phyloP scores from a whole-genome alignment of 139 green algal species.

The Ulvella scutata region DNA sequence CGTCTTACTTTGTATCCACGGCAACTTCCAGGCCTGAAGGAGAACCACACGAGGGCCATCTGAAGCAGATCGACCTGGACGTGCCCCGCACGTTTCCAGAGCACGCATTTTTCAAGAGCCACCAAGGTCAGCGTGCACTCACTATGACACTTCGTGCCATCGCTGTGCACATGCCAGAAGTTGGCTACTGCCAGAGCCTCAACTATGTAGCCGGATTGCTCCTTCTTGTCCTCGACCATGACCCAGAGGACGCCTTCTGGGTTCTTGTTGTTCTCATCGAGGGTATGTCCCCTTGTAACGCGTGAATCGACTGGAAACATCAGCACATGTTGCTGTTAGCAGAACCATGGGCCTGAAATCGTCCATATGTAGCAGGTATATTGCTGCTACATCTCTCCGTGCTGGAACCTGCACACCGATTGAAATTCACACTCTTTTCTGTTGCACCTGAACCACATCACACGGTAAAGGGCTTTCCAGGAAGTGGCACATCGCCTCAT shows the following conservation, averaged over 20 bases:
- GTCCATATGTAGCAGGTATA: too few species aligned
- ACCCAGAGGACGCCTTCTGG: slow-evolving; percentile 15
- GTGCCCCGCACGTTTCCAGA: neutral
- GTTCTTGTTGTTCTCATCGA: slow-evolving; percentile 7
- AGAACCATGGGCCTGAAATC: too few species aligned
- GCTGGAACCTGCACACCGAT: too few species aligned
- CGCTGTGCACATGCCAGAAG: neutral
- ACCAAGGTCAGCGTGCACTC: neutral
- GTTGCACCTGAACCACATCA: too few species aligned
- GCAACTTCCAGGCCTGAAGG: neutral
- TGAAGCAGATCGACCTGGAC: neutral
- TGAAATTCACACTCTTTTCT: too few species aligned
- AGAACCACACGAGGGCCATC: neutral
- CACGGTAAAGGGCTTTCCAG: too few species aligned
- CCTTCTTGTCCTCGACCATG: slow-evolving; percentile 10
- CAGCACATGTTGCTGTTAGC: too few species aligned
- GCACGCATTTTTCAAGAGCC: neutral
- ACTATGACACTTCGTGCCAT: neutral
- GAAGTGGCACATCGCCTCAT: too few species aligned
- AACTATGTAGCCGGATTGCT: slow-evolving; percentile 10
- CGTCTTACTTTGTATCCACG: neutral
- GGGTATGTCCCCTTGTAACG: too few species aligned
- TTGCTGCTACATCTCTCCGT: too few species aligned
- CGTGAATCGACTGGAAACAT: too few species aligned
- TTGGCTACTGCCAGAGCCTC: slow-evolving; percentile 2